These are phyloP conservation scores for Triticum dicoccoides DNA, from an alignment of 176 grass and related monocot species.

Conservation along the genomic window DNA sequence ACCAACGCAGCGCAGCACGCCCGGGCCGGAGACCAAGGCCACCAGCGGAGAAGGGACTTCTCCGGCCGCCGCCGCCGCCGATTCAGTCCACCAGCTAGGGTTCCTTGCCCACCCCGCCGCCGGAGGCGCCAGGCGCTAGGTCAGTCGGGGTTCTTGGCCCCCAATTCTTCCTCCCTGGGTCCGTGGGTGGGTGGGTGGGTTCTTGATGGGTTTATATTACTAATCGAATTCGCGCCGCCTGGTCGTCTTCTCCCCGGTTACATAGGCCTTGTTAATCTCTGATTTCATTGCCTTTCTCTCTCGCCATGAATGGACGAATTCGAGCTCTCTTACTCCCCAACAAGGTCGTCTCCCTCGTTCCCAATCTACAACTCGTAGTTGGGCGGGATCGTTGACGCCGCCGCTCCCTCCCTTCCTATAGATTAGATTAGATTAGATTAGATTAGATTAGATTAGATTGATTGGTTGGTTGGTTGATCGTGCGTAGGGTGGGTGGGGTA, in stretches of 20 bases:
- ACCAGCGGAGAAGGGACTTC: not conserved
- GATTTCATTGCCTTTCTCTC: not conserved
- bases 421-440: not conserved
- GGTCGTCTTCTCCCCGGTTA: not conserved
- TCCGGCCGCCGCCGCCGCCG: not conserved
- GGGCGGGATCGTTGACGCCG: not conserved
- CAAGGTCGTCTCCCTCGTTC: not conserved
- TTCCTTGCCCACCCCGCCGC: not conserved
- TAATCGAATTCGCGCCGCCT: not conserved
- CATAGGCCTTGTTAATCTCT: not conserved
- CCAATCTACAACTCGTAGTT: too few relatives aligned
- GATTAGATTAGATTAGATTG: not conserved
- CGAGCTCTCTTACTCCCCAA: not conserved
- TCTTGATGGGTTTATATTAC: slow-evolving; percentile 3
- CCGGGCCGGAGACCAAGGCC: not conserved
- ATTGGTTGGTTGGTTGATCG: not conserved
- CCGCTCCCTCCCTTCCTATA: not conserved
- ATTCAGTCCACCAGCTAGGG: not conserved
- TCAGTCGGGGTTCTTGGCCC: too few relatives aligned
- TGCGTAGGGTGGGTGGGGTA: too few relatives aligned
- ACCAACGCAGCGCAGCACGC: not conserved
- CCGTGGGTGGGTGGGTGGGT: not conserved
- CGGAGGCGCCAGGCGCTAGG: not conserved
- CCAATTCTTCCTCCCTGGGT: not conserved
- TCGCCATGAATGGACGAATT: not conserved